phyloP scores from a whole-genome alignment of 75 land plant species.

The Selaginella moellendorffii region DNA sequence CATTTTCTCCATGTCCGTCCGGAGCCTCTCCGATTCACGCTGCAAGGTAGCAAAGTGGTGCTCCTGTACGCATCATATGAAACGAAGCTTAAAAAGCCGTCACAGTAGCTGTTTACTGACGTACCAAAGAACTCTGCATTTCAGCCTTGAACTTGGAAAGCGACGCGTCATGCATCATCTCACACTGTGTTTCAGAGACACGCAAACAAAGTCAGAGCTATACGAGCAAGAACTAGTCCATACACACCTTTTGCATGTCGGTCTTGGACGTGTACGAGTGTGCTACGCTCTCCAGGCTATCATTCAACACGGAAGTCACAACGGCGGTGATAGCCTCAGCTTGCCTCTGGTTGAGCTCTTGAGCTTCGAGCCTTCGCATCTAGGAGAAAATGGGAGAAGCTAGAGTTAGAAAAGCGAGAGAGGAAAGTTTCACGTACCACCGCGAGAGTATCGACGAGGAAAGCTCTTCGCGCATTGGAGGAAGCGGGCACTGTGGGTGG shows the following conservation, averaged over 20 bases:
- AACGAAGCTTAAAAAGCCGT: not conserved
- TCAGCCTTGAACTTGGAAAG: slow-evolving; percentile 32
- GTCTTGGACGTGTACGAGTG: not conserved
- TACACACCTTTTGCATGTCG: slow-evolving; percentile 6
- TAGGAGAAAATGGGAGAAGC: not conserved
- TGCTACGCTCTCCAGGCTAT: slow-evolving; percentile 12
- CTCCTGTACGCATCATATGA: not conserved
- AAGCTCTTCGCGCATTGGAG: not conserved
- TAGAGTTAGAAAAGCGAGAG: not conserved
- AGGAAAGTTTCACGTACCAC: not conserved
- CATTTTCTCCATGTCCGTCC: not conserved
- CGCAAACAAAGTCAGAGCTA: not conserved
- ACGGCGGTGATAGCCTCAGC: not conserved
- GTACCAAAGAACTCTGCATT: slow-evolving; percentile 32
- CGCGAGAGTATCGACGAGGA: slow-evolving; percentile 12
- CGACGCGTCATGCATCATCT: slow-evolving; percentile 30
- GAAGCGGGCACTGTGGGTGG: slow-evolving; percentile 1
- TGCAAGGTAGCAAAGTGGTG: slow-evolving; percentile 6
- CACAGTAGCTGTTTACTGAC: not conserved
- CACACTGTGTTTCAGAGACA: slow-evolving; percentile 17
- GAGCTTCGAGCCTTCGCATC: not conserved
- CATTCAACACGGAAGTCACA: not conserved
- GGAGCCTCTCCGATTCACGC: not conserved
- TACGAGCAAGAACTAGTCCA: not conserved
- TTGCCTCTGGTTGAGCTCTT: not conserved